Evolutionary conservation across 345 rosid species (phyloP), one percentile per base, ranked within the genome.

Genomic region (Corchorus capsularis): DNA sequence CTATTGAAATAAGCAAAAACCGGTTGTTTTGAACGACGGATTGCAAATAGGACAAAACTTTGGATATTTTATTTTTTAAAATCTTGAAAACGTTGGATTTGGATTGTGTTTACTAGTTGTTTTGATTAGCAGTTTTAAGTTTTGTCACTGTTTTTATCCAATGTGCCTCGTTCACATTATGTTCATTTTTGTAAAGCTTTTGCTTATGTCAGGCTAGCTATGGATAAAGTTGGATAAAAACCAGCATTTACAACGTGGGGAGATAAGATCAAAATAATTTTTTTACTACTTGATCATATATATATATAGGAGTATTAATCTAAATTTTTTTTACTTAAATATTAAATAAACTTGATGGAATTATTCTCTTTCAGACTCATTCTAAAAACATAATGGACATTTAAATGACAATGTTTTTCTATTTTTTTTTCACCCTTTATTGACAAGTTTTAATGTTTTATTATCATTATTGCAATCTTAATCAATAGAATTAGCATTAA

Each of bases 21-120:
- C 66, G 89, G 83, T 87, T 71, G 89, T 72, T 89, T 84, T 84
- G 88, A 84, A 71, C 32, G 86, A 55, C 77, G 41, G 89, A 16
- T 27, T 27, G 27, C 27, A 27, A 27, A 27, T 85, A 66, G 57
- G 37, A 50, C 37, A 53, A 41, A 45, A 14, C 20, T 57, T 16
- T 72, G 54, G 77, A 49, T 62, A 39, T 53, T 57, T 66, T 27
- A 27, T 27, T 27, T 27, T 27, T 27, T 27, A 27, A 27, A 27
- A 1, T 27, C 1, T 27, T 54, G 20, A 27, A 68, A 49, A 41
- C 57, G 27, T 27, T 27, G 27, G 27, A 27, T 27, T 49, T 32
- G 72, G 39, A 46, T 20, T 50, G 20, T 39, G 77, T 70, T 71
- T 56, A 73, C 84, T 57, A 71, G 81, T 74, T 54, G 82, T 83